A percentile compares a stretch with the other conserved stretches of the same genome.
Conservation (phyloP, 108 stramenopile species). For the Skeletonema marinoi region DNA sequence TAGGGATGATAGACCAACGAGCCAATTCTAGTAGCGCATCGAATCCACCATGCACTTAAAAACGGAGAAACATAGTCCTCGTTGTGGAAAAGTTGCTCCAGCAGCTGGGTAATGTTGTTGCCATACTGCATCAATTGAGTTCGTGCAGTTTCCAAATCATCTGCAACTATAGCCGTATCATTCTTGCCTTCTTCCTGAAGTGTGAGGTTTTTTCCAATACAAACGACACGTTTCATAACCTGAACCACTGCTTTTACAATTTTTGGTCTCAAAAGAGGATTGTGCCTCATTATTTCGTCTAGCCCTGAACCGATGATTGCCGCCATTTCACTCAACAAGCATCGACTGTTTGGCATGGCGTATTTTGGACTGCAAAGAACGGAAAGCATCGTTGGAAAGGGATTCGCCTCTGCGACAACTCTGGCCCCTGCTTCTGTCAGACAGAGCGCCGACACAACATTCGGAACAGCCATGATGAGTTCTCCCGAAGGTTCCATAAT, state of each 20-base stretch:
- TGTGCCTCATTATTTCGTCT: slow-evolving; percentile 94
- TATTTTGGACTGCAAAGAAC: slow-evolving; percentile 85
- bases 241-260: slow-evolving; percentile 70
- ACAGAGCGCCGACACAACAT: slow-evolving; percentile 83
- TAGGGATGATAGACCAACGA: slow-evolving; percentile 67
- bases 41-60: slow-evolving; percentile 75
- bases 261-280: slow-evolving; percentile 61
- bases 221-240: slow-evolving; percentile 71
- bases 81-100: slow-evolving; percentile 86
- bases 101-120: slow-evolving; percentile 81
- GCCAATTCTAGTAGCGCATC: slow-evolving; percentile 73
- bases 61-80: slow-evolving; percentile 83
- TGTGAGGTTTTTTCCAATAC: slow-evolving; percentile 57
- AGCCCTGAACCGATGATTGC: slow-evolving; percentile 86
- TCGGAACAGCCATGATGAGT: slow-evolving; percentile 90
- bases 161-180: not conserved
- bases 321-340: slow-evolving; percentile 87
- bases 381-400: slow-evolving; percentile 82
- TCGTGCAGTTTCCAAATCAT: slow-evolving; percentile 61
- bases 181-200: slow-evolving; percentile 34
- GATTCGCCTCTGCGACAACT: slow-evolving; percentile 70
- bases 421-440: slow-evolving; percentile 88
- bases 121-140: slow-evolving; percentile 85
- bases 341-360: slow-evolving; percentile 86
- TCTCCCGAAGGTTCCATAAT: slow-evolving; percentile 76